Percentiles rank a stretch among this genome's conserved stretches.
Conservation (phyloP, 331 rosid genomes). For the Malus hybrid region DNA sequence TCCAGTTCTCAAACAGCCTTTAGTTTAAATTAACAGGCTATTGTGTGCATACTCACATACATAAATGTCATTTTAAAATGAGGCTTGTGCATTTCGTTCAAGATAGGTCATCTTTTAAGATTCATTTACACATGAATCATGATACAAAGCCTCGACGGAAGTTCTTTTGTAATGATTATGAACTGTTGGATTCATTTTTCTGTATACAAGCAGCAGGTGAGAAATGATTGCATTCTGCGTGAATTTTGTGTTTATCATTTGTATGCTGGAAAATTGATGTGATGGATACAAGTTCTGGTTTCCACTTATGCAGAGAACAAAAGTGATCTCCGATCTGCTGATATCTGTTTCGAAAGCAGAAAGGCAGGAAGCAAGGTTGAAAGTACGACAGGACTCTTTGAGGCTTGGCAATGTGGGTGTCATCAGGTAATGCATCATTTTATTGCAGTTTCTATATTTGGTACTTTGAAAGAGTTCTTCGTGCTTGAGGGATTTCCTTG, state of each 20-base stretch:
- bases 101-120: not conserved
- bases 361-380: constrained; percentile 97
- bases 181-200: not conserved
- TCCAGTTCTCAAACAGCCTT: not conserved
- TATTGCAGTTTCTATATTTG: not conserved
- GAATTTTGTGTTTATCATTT: not conserved
- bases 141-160: not conserved
- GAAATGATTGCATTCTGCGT: not conserved
- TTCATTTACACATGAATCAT: not conserved
- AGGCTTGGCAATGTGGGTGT: constrained; percentile 98
- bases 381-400: constrained; percentile 93
- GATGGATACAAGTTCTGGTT: not conserved
- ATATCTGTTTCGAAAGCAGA: constrained; percentile 94
- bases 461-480: not conserved
- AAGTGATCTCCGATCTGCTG: constrained; percentile 84
- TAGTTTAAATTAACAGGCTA: not conserved
- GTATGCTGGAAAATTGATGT: constrained; percentile 1
- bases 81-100: not conserved
- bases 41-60: not conserved
- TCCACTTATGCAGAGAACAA: constrained; percentile 66
- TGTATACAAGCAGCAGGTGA: not conserved
- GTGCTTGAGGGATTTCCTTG: not conserved
- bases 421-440: constrained; percentile 50
- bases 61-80: not conserved
- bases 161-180: not conserved